A percentile compares a stretch with the other conserved stretches of the same genome.
Evolutionary conservation across 176 grass and related monocot species (phyloP).

Genomic region (Oryza meyeriana): DNA sequence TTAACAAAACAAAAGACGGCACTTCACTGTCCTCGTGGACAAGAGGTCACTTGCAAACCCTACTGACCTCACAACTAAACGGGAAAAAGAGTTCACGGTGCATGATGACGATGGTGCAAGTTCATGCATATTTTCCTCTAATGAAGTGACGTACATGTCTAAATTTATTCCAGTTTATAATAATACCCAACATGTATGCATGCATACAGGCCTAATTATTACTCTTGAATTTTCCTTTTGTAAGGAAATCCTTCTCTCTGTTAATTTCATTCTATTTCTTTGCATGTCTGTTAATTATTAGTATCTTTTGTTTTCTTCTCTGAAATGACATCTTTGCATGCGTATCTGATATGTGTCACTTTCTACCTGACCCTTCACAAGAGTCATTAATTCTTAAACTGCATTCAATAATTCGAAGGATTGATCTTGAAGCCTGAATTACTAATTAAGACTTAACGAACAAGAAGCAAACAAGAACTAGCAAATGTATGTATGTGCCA

Average conservation of each 20-base stretch:
- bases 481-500: background rate
- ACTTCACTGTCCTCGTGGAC: conserved; percentile 45
- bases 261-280: background rate
- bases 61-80: conserved; percentile 33
- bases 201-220: background rate
- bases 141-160: background rate
- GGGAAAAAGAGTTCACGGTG: background rate
- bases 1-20: conserved; percentile 34
- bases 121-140: background rate
- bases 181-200: background rate
- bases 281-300: background rate
- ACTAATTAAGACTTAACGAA: background rate
- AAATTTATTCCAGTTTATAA: background rate
- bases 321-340: background rate
- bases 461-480: background rate
- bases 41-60: conserved; percentile 24
- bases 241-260: background rate
- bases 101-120: conserved; percentile 11
- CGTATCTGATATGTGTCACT: background rate
- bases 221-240: background rate
- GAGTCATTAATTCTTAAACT: background rate
- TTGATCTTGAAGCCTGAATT: background rate
- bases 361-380: background rate
- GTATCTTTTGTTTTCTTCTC: background rate
- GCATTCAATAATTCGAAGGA: background rate